Conservation (phyloP, 306 rosid genomes). For the Prunus armeniaca region DNA sequence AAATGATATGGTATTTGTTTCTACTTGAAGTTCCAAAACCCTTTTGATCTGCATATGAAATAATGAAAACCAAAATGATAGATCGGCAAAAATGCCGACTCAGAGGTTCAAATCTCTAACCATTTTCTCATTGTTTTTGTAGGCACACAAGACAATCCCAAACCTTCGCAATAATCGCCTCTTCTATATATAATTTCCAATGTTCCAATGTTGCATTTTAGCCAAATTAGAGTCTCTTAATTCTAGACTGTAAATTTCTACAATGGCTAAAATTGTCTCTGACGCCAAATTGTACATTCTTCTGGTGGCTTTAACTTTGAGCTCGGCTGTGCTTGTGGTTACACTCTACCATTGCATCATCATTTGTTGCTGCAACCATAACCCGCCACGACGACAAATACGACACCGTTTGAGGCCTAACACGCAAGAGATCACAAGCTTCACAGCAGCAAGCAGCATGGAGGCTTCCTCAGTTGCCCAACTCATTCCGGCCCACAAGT, state of each 20-base stretch:
- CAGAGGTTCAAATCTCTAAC: not conserved
- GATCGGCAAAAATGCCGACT: not conserved
- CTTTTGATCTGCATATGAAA: not conserved
- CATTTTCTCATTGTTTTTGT: not conserved
- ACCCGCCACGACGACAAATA: not conserved
- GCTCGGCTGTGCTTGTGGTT: conserved; percentile 44
- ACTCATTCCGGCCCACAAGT: conserved; percentile 47
- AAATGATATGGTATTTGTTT: not conserved
- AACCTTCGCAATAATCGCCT: not conserved
- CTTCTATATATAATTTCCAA: not conserved
- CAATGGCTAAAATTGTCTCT: conserved; percentile 8
- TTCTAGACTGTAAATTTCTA: not conserved
- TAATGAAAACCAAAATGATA: not conserved
- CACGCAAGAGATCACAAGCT: not conserved
- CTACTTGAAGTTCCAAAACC: not conserved
- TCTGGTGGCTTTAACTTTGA: conserved; percentile 40
- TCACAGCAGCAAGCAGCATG: not conserved
- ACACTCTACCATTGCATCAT: conserved; percentile 43
- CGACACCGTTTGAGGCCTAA: not conserved
- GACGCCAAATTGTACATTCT: conserved; percentile 15
- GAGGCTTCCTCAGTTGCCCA: conserved; percentile 14
- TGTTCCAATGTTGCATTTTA: not conserved
- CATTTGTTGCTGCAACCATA: conserved; percentile 33
- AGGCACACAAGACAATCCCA: not conserved
- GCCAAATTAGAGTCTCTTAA: not conserved